Conservation (phyloP, 208 protist genomes). For the Crithidia sp. region DNA sequence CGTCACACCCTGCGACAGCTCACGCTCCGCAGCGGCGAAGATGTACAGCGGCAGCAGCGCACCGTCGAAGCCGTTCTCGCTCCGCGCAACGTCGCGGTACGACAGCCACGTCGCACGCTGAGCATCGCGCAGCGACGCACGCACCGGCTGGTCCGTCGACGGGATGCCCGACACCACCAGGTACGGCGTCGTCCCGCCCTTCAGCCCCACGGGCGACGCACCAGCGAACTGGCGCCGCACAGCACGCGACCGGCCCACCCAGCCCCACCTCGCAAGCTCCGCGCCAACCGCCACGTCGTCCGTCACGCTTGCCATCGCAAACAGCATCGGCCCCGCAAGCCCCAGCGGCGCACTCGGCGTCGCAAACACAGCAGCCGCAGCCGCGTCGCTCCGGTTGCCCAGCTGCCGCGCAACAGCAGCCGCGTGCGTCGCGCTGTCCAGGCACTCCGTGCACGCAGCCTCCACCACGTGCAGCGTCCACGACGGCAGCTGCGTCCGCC, state of each 20-base stretch:
- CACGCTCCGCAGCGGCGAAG: conserved; percentile 9
- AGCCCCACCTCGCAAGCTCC: conserved; percentile 17
- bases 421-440: conserved; percentile 2
- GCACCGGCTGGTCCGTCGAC: conserved; percentile 13
- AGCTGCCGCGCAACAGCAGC: not conserved
- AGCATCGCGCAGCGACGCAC: not conserved
- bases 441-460: conserved; percentile 1
- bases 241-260: conserved; percentile 3
- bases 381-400: not conserved
- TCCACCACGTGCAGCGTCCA: conserved; percentile 17
- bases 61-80: conserved; percentile 3
- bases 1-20: not conserved
- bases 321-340: conserved; percentile 15
- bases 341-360: conserved; percentile 10
- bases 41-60: conserved; percentile 18
- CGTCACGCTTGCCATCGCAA: conserved; percentile 25
- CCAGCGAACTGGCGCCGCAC: conserved; percentile 10
- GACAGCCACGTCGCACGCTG: not conserved
- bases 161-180: conserved; percentile 12
- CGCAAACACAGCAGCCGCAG: conserved; percentile 3
- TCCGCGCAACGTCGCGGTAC: conserved; percentile 2
- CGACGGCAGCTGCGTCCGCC: conserved; percentile 10
- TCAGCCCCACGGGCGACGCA: not conserved
- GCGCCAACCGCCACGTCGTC: conserved; percentile 14
- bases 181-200: conserved; percentile 12